Evolutionary conservation across 2,329 filamentous ascomycete genomes (phyloP).

Genomic region (Colletotrichum godetiae): DNA sequence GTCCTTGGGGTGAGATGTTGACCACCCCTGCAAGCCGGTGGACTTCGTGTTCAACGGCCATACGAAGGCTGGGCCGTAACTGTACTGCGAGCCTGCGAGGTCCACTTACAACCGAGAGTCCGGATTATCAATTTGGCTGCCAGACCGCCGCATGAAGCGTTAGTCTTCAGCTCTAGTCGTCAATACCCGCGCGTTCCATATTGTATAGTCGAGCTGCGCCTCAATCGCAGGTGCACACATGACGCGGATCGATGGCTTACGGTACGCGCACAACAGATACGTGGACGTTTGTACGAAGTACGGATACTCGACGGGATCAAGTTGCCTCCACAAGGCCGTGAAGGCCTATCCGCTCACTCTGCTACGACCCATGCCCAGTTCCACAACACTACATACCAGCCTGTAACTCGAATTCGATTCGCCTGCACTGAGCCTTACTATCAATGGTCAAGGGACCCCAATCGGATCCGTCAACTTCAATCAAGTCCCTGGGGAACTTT

Average conservation of each 20-base stretch:
- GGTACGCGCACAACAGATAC: slow-evolving; percentile 10
- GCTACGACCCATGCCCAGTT: slow-evolving; percentile 3
- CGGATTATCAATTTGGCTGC: slow-evolving; percentile 22
- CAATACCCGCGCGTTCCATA: slow-evolving; percentile 25
- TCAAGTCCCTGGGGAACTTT: not conserved
- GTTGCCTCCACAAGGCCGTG: not conserved
- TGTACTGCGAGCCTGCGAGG: slow-evolving; percentile 3
- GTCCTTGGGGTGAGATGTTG: slow-evolving; percentile 4
- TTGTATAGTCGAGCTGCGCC: slow-evolving; percentile 27
- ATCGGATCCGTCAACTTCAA: not conserved
- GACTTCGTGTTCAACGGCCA: slow-evolving; percentile 33
- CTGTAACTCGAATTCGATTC: not conserved
- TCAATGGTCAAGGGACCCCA: not conserved
- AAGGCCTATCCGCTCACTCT: not conserved
- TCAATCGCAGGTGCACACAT: slow-evolving; percentile 22
- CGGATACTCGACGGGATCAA: not conserved
- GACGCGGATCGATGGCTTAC: slow-evolving; percentile 27
- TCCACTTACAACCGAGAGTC: slow-evolving; percentile 28
- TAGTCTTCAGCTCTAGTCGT: slow-evolving; percentile 14
- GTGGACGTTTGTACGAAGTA: not conserved
- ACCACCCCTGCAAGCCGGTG: slow-evolving; percentile 16
- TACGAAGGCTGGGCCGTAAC: slow-evolving; percentile 31
- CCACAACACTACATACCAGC: slow-evolving; percentile 3
- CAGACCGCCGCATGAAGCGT: slow-evolving; percentile 15
- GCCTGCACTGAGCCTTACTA: not conserved